Conservation (phyloP, 2,329 filamentous ascomycete genomes). For the Hypoxylon rubiginosum region DNA sequence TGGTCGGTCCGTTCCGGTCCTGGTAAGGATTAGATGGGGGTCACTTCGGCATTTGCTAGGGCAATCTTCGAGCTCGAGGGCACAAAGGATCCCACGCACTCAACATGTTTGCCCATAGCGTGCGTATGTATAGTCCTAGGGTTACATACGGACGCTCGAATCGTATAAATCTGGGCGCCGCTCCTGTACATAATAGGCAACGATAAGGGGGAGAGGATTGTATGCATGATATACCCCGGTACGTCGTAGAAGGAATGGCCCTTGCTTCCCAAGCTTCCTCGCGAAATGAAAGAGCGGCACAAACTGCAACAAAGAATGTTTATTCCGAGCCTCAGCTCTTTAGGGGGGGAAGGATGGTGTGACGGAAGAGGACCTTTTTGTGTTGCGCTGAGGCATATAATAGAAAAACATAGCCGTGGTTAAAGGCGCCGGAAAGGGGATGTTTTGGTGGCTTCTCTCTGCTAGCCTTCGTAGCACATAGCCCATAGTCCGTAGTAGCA, state of each 20-base stretch:
- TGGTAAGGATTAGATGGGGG: conserved; percentile 17
- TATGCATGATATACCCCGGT: conserved; percentile 13
- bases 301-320: conserved; percentile 26
- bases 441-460: conserved; percentile 1
- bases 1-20: conserved; percentile 19
- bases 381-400: conserved; percentile 21
- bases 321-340: conserved; percentile 14
- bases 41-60: conserved; percentile 18
- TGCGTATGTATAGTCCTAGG: background rate
- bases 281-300: conserved; percentile 22
- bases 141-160: conserved; percentile 6
- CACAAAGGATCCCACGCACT: conserved; percentile 7
- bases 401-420: background rate
- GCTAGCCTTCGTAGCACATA: conserved; percentile 1
- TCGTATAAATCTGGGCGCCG: conserved; percentile 3
- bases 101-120: background rate
- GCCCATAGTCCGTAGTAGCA: conserved; percentile 3
- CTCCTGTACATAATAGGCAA: conserved; percentile 1
- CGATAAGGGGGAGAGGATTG: background rate
- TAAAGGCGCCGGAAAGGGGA: background rate
- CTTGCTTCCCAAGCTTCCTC: conserved; percentile 18
- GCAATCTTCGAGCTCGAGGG: background rate
- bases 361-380: conserved; percentile 4
- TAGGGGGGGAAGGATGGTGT: background rate
- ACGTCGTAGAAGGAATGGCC: conserved; percentile 31